These are phyloP conservation scores for Aspergillus sp. DNA, from an alignment of 2,329 filamentous ascomycete genomes.

Conservation along the genomic window DNA sequence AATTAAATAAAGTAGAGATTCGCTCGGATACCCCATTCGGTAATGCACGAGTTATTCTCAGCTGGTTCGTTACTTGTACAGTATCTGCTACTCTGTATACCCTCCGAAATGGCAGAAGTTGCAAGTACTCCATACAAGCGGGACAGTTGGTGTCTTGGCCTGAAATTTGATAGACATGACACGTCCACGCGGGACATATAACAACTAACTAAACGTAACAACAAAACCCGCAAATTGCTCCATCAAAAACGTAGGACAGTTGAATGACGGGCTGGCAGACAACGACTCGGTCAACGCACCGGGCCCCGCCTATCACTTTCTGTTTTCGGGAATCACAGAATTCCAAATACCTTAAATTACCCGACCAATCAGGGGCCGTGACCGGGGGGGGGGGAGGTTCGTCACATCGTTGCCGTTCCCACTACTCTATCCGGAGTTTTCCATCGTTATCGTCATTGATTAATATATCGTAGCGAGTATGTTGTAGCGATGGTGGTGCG, in stretches of 20 bases:
- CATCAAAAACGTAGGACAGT: background rate
- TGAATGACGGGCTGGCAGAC: background rate
- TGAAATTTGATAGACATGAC: background rate
- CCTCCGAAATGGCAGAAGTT: background rate
- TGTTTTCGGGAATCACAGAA: slow-evolving; percentile 3
- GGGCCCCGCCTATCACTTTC: background rate
- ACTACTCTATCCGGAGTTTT: background rate
- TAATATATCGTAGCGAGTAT: background rate
- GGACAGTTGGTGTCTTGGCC: background rate
- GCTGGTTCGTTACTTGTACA: no score
- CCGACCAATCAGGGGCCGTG: slow-evolving; percentile 9
- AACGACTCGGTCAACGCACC: background rate
- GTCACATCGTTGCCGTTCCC: slow-evolving; percentile 11
- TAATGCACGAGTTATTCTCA: no score
- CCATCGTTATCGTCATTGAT: background rate
- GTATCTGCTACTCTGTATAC: no score
- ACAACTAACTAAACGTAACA: background rate
- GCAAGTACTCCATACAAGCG: background rate
- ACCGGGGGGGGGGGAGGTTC: slow-evolving; percentile 5
- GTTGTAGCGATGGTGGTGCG: background rate
- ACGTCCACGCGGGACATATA: background rate
- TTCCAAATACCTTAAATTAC: slow-evolving; percentile 22
- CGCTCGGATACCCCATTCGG: no score
- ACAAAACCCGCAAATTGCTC: background rate
- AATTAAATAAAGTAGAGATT: no score